phyloP scores from a whole-genome alignment of 2,329 filamentous ascomycete species.

The Macrophomina tecta region DNA sequence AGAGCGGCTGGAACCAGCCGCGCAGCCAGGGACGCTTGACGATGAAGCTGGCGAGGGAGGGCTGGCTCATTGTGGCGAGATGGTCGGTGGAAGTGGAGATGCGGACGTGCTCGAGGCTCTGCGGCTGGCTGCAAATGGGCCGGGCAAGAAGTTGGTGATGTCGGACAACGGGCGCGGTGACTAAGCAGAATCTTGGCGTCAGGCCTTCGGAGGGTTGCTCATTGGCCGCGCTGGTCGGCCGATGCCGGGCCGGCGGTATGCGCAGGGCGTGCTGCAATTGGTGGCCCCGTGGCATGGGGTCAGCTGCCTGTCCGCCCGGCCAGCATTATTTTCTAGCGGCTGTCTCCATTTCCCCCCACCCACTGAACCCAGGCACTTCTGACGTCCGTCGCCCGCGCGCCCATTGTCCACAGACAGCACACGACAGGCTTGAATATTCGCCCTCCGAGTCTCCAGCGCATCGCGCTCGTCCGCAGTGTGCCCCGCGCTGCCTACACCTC shows the following conservation, averaged over 20 bases:
- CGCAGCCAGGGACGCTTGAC: slow-evolving; percentile 84
- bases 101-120: slow-evolving; percentile 26
- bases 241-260: slow-evolving; percentile 3
- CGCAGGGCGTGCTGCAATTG: not conserved
- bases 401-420: slow-evolving; percentile 21
- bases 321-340: slow-evolving; percentile 21
- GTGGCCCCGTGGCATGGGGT: not conserved
- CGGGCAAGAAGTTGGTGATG: slow-evolving; percentile 30
- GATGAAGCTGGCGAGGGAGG: slow-evolving; percentile 76
- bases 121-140: slow-evolving; percentile 37
- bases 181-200: slow-evolving; percentile 6
- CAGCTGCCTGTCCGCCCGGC: slow-evolving; percentile 3
- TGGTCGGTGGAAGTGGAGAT: slow-evolving; percentile 31
- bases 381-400: slow-evolving; percentile 22
- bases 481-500: slow-evolving; percentile 2
- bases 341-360: not conserved
- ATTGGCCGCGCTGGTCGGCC: slow-evolving; percentile 7
- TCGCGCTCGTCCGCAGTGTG: slow-evolving; percentile 21
- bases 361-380: slow-evolving; percentile 18
- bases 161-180: slow-evolving; percentile 17
- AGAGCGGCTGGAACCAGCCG: slow-evolving; percentile 77
- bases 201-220: slow-evolving; percentile 4
- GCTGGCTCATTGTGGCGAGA: slow-evolving; percentile 67
- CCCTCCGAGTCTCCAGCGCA: not conserved
- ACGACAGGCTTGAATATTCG: slow-evolving; percentile 8